Evolutionary conservation across 2,329 filamentous ascomycete species (phyloP).

Genomic region (Tolypocladium paradoxum): DNA sequence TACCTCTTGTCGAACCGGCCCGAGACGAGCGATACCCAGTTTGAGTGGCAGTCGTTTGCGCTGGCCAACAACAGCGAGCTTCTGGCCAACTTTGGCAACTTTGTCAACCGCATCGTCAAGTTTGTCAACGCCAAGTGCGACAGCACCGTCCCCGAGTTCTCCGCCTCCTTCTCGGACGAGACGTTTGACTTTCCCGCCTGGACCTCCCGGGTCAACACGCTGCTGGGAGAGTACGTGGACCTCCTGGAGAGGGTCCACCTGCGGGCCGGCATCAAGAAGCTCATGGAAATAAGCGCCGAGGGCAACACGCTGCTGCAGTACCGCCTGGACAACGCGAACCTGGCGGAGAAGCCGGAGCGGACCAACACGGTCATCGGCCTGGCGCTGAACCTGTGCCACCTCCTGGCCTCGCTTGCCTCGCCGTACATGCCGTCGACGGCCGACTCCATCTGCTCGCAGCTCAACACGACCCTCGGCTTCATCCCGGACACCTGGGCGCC

Average conservation of each 20-base stretch:
- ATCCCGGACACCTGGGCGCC: conserved; percentile 52
- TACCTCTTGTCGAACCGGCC: conserved; percentile 80
- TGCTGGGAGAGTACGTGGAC: conserved; percentile 55
- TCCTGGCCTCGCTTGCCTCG: conserved; percentile 66
- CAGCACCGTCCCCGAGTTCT: conserved; percentile 54
- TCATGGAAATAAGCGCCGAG: conserved; percentile 55
- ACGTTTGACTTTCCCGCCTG: conserved; percentile 25
- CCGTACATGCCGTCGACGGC: conserved; percentile 82
- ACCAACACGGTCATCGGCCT: conserved; percentile 56
- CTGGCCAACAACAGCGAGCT: conserved; percentile 81
- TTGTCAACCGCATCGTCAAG: conserved; percentile 65
- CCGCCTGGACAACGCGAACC: conserved; percentile 43
- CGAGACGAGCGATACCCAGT: conserved; percentile 78
- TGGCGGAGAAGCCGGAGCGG: conserved; percentile 42
- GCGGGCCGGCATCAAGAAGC: conserved; percentile 51
- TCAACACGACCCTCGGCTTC: conserved; percentile 40
- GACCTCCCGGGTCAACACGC: conserved; percentile 34
- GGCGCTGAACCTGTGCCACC: conserved; percentile 74
- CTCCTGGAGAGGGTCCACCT: conserved; percentile 64
- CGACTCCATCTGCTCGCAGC: conserved; percentile 64
- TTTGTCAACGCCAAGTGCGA: conserved; percentile 68
- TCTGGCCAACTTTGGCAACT: conserved; percentile 64
- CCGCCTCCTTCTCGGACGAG: conserved; percentile 45
- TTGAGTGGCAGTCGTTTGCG: conserved; percentile 80
- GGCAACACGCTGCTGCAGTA: conserved; percentile 41